These are phyloP conservation scores for Metarhizium brunneum DNA, from an alignment of 2,329 filamentous ascomycete species.

Conservation along the genomic window DNA sequence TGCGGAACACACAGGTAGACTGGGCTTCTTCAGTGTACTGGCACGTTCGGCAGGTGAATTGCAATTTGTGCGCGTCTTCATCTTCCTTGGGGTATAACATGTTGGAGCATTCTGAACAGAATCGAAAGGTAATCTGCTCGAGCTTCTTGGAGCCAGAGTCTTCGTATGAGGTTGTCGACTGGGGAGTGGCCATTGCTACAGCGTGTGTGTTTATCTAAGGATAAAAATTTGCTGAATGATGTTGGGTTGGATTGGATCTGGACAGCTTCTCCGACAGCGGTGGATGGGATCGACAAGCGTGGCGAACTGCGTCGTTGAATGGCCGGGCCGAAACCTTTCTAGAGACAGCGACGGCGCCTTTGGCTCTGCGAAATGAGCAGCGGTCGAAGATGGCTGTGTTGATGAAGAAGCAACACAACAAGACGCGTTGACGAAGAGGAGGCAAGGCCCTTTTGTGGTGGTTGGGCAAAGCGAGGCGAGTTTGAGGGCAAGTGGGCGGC, in stretches of 20 bases:
- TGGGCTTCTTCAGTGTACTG: conserved; percentile 80
- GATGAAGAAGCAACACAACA: not conserved
- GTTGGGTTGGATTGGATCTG: not conserved
- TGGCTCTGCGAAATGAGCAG: conserved; percentile 1
- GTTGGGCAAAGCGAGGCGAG: not conserved
- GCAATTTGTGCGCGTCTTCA: conserved; percentile 68
- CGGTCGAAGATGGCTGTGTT: not conserved
- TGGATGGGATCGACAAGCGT: not conserved
- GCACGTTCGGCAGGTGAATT: conserved; percentile 95
- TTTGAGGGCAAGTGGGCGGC: not conserved
- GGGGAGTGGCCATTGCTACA: conserved; percentile 46
- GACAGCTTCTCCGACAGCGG: too few relatives aligned
- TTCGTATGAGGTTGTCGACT: conserved; percentile 37
- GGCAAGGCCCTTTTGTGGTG: not conserved
- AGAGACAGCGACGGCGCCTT: not conserved
- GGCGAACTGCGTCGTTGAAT: not conserved
- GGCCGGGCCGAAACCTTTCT: not conserved
- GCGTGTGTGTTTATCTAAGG: not conserved
- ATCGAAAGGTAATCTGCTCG: conserved; percentile 90
- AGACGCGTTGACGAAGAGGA: conserved; percentile 4
- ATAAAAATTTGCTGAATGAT: not conserved
- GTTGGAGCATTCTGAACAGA: conserved; percentile 98
- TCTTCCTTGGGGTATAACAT: conserved; percentile 98
- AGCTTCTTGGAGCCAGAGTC: conserved; percentile 39
- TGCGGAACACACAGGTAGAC: conserved; percentile 90